Percentiles rank a stretch among this genome's conserved stretches.
phyloP scores from a whole-genome alignment of 441 rosid genomes.

The Aleurites moluccanus region DNA sequence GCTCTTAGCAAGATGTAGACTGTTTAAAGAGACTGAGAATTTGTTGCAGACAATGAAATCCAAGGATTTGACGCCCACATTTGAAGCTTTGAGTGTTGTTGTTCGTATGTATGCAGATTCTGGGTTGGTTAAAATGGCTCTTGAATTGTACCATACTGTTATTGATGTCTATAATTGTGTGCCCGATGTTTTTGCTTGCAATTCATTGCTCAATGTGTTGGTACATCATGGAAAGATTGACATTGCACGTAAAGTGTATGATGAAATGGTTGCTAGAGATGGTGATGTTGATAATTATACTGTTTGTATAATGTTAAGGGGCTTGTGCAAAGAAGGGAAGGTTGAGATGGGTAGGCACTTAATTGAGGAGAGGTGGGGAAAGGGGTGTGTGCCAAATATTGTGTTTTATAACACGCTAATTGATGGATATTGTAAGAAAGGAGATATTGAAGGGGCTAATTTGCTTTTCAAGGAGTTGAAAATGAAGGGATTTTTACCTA shows the following conservation, averaged over 20 bases:
- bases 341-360: conserved; percentile 62
- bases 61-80: conserved; percentile 46
- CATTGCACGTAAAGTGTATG: conserved; percentile 55
- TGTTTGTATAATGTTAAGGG: conserved; percentile 60
- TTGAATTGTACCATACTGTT: conserved; percentile 45
- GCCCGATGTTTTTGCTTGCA: conserved; percentile 68
- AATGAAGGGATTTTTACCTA: conserved; percentile 73
- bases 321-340: conserved; percentile 68
- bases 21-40: conserved; percentile 49
- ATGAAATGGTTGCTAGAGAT: conserved; percentile 59
- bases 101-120: conserved; percentile 55
- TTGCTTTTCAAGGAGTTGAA: conserved; percentile 60
- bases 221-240: conserved; percentile 39
- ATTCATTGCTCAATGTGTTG: conserved; percentile 50
- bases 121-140: conserved; percentile 52
- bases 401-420: conserved; percentile 75
- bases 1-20: conserved; percentile 59
- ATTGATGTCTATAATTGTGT: conserved; percentile 31
- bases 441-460: conserved; percentile 46
- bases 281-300: conserved; percentile 59
- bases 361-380: conserved; percentile 74
- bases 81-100: conserved; percentile 60
- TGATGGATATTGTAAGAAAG: conserved; percentile 62
- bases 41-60: conserved; percentile 43
- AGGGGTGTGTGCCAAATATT: conserved; percentile 72